These are phyloP conservation scores for Blastocystis sp. DNA, from an alignment of 352 stramenopile species.

Conservation along the genomic window DNA sequence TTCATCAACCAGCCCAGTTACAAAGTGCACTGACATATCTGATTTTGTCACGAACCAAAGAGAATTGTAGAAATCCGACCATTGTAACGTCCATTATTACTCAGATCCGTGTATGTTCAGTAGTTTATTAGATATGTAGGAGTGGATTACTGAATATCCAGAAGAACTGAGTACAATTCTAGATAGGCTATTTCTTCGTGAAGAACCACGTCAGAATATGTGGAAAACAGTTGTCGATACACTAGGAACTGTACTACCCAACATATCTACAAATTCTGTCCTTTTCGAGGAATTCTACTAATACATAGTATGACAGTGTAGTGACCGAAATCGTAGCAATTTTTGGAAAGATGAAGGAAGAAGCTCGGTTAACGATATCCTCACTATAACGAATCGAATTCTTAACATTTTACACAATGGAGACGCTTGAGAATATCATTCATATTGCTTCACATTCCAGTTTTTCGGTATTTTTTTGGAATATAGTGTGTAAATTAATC, in stretches of 20 bases:
- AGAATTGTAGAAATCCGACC: not conserved
- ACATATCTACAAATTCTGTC: not conserved
- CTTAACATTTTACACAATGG: not conserved
- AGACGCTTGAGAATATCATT: not conserved
- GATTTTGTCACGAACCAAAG: not conserved
- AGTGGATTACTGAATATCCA: not conserved
- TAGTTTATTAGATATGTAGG: not conserved
- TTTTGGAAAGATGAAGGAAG: not conserved
- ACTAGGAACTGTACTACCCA: not conserved
- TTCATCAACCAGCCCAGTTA: not conserved
- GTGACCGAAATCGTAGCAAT: not conserved
- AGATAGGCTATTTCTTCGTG: not conserved
- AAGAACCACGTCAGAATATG: not conserved
- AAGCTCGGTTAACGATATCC: not conserved
- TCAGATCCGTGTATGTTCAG: not conserved
- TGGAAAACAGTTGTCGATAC: not conserved
- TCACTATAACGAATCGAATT: not conserved
- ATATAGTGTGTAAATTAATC: not conserved
- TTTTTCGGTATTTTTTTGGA: not conserved
- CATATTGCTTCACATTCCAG: not conserved
- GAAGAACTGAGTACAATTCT: not conserved
- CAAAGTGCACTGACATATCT: conserved; percentile 19
- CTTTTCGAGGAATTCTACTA: not conserved
- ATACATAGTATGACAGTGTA: not conserved
- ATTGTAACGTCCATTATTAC: not conserved